These are phyloP conservation scores for Vitis vinifera DNA, from an alignment of 164 flowering plant species.

Conservation along the genomic window DNA sequence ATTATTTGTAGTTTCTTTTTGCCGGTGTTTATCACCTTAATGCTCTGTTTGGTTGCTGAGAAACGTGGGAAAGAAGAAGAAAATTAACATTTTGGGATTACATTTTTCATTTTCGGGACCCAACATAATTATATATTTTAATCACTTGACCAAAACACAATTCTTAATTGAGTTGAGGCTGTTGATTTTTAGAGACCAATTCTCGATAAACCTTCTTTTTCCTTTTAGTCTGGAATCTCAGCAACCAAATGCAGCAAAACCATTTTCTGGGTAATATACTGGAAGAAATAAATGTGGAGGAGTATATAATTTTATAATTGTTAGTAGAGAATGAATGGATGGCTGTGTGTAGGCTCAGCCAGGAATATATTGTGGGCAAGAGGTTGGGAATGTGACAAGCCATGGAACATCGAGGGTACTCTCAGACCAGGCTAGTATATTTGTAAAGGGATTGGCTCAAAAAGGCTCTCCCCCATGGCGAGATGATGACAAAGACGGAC, in stretches of 20 bases:
- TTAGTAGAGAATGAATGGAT: conserved; percentile 31
- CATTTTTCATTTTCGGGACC: background rate
- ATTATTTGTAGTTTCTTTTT: background rate
- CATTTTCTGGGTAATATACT: too few species aligned
- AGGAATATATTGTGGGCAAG: conserved; percentile 45
- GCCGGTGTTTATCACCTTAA: background rate
- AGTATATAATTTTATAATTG: conserved; percentile 5
- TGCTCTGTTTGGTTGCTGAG: background rate
- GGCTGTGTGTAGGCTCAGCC: conserved; percentile 54
- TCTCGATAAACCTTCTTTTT: too few species aligned
- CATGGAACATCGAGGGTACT: conserved; percentile 36
- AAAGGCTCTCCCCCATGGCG: conserved; percentile 56
- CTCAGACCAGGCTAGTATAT: conserved; percentile 36
- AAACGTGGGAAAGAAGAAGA: background rate
- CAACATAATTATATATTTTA: too few species aligned
- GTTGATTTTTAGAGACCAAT: too few species aligned
- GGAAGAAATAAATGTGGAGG: background rate
- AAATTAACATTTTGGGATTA: background rate
- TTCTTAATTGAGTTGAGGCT: too few species aligned
- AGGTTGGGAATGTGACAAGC: conserved; percentile 45
- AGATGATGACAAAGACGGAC: conserved; percentile 57
- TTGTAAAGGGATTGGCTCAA: conserved; percentile 36
- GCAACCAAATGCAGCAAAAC: too few species aligned
- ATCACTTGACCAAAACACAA: too few species aligned
- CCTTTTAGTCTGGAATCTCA: too few species aligned